Conservation (phyloP, 2,329 filamentous ascomycete genomes). For the Huntiella savannae region DNA sequence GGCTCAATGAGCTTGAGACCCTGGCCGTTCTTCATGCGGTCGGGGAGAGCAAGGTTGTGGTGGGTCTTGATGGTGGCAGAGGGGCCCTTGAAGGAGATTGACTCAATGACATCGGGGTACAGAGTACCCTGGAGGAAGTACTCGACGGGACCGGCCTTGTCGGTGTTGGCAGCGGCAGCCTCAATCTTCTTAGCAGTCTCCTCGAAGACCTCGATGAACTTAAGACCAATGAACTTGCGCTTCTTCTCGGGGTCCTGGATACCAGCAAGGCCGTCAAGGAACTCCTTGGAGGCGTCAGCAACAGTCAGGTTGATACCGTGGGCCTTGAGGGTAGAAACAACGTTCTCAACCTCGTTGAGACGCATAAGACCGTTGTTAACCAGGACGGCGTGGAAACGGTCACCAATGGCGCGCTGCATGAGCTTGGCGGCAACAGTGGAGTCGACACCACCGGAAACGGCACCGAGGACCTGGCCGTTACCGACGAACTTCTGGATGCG, state of each 20-base stretch:
- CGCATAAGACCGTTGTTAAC: conserved; percentile 78
- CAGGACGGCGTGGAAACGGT: conserved; percentile 68
- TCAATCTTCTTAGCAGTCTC: conserved; percentile 38
- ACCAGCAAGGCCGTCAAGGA: conserved; percentile 58
- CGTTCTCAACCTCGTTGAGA: conserved; percentile 63
- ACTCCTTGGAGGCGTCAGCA: conserved; percentile 57
- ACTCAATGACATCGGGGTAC: conserved; percentile 36
- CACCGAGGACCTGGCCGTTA: conserved; percentile 50
- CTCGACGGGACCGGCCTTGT: conserved; percentile 54
- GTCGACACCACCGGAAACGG: conserved; percentile 56
- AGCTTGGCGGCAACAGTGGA: conserved; percentile 72
- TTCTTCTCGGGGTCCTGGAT: conserved; percentile 68
- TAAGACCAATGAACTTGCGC: conserved; percentile 74
- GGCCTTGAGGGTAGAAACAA: conserved; percentile 59
- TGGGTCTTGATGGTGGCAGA: conserved; percentile 37
- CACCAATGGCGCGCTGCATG: conserved; percentile 66
- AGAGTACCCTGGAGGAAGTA: conserved; percentile 76
- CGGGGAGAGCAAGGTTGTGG: conserved; percentile 51
- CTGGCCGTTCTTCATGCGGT: conserved; percentile 28
- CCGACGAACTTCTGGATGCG: conserved; percentile 72
- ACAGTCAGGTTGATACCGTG: conserved; percentile 83
- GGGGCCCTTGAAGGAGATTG: conserved; percentile 28
- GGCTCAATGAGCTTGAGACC: conserved; percentile 56
- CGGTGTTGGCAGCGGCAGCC: conserved; percentile 41
- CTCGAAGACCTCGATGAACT: conserved; percentile 52